Evolutionary conservation across 352 stramenopile species (phyloP).

Genomic region (Pythium biforme): DNA sequence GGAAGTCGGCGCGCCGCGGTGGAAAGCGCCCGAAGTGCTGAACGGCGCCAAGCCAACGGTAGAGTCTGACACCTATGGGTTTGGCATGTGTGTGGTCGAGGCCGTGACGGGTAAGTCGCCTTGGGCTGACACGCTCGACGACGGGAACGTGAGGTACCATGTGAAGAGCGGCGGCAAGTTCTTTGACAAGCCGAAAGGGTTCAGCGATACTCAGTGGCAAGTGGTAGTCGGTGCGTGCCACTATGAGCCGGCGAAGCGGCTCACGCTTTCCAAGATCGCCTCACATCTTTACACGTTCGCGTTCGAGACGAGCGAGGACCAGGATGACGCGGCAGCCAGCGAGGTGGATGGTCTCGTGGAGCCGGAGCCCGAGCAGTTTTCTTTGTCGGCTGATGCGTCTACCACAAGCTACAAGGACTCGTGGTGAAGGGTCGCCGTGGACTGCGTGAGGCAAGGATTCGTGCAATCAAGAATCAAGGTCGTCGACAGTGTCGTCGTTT

Average conservation of each 20-base stretch:
- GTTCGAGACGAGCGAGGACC: too few species aligned
- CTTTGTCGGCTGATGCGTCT: too few species aligned
- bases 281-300: too few species aligned
- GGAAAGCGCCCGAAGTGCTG: slow-evolving; percentile 5
- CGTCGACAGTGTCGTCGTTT: too few species aligned
- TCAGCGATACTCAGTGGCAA: slow-evolving; percentile 2
- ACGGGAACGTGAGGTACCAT: background rate
- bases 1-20: background rate
- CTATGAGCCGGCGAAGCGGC: background rate
- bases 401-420: too few species aligned
- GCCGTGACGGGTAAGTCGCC: slow-evolving; percentile 19
- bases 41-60: slow-evolving; percentile 8
- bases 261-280: background rate
- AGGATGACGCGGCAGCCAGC: too few species aligned
- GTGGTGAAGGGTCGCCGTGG: too few species aligned
- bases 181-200: background rate
- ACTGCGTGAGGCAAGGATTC: too few species aligned
- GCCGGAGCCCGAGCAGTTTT: too few species aligned
- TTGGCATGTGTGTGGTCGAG: slow-evolving; percentile 34
- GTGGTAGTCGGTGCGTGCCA: background rate
- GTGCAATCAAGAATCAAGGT: too few species aligned
- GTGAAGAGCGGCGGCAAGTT: background rate
- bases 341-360: too few species aligned
- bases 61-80: slow-evolving; percentile 30
- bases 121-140: background rate